Conservation (phyloP, 495 filamentous ascomycete genomes). For the Saxophila tyrrhenica region DNA sequence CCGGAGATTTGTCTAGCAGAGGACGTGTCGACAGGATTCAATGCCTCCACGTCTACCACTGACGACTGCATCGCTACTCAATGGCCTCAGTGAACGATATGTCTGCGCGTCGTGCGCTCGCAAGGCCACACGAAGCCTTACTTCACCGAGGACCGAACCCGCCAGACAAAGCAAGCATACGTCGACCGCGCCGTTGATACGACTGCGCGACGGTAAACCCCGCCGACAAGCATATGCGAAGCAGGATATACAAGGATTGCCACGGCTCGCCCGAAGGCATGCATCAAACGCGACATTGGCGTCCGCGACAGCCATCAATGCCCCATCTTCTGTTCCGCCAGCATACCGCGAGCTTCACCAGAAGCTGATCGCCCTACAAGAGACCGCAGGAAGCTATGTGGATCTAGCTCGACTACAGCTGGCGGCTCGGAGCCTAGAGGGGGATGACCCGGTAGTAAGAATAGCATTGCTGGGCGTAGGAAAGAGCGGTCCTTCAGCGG, state of each 20-base stretch:
- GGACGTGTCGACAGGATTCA: not conserved
- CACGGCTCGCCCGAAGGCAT: not conserved
- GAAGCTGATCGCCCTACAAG: conserved; percentile 50
- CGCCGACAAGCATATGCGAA: not conserved
- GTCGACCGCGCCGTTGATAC: not conserved
- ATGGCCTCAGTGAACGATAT: not conserved
- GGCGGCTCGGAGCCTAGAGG: conserved; percentile 64
- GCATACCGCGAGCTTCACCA: conserved; percentile 43
- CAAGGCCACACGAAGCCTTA: not conserved
- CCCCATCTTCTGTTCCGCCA: conserved; percentile 23
- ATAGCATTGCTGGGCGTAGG: conserved; percentile 45
- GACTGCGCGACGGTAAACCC: not conserved
- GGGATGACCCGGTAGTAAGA: conserved; percentile 52
- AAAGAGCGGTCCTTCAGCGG: conserved; percentile 18
- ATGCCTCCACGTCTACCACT: conserved; percentile 7
- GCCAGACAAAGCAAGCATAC: not conserved
- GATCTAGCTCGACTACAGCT: conserved; percentile 69
- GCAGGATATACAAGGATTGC: not conserved
- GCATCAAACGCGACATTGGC: conserved; percentile 14
- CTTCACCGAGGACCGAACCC: not conserved
- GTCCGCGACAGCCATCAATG: conserved; percentile 29
- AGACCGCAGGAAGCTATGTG: conserved; percentile 50
- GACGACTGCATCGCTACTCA: not conserved
- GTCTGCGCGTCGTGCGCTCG: conserved; percentile 6
- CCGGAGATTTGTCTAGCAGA: too few species aligned